phyloP scores from a whole-genome alignment of 2,329 filamentous ascomycete species.

The Cladophialophora immunda region DNA sequence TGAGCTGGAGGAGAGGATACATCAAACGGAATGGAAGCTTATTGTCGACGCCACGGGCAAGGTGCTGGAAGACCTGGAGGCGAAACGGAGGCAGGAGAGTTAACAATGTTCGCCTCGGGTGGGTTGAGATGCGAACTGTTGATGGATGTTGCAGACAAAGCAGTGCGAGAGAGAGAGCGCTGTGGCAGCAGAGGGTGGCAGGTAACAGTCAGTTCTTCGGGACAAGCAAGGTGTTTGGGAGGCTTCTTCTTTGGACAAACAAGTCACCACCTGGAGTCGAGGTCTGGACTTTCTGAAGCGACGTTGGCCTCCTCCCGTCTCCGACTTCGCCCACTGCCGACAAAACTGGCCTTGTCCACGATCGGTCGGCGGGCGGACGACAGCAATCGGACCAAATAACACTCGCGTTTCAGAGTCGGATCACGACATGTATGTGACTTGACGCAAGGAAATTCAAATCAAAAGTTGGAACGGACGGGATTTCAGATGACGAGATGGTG shows the following conservation, averaged over 20 bases:
- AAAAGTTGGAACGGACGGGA: background rate
- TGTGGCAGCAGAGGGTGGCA: background rate
- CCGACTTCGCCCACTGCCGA: background rate
- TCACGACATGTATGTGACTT: too few species aligned
- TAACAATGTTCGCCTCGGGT: conserved; percentile 1
- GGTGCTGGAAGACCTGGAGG: conserved; percentile 51
- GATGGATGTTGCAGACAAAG: background rate
- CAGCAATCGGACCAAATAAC: background rate
- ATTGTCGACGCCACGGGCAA: conserved; percentile 77
- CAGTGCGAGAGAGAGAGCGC: background rate
- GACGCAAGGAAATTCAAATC: background rate
- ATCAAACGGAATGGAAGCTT: conserved; percentile 76
- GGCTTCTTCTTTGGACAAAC: conserved; percentile 8
- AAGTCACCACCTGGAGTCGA: background rate
- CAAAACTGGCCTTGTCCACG: background rate
- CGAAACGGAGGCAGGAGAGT: conserved; percentile 26
- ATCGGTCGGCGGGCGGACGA: background rate
- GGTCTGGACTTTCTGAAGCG: background rate
- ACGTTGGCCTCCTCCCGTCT: background rate
- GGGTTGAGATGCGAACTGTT: background rate
- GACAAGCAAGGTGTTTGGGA: conserved; percentile 22
- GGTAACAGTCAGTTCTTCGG: conserved; percentile 11
- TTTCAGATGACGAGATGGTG: background rate
- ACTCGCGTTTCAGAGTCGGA: background rate
- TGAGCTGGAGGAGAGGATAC: conserved; percentile 75